Evolutionary conservation across 805 yeast genomes (phyloP), one percentile per base, ranked within the genome.

Genomic region (Tetrapisispora fleetii): DNA sequence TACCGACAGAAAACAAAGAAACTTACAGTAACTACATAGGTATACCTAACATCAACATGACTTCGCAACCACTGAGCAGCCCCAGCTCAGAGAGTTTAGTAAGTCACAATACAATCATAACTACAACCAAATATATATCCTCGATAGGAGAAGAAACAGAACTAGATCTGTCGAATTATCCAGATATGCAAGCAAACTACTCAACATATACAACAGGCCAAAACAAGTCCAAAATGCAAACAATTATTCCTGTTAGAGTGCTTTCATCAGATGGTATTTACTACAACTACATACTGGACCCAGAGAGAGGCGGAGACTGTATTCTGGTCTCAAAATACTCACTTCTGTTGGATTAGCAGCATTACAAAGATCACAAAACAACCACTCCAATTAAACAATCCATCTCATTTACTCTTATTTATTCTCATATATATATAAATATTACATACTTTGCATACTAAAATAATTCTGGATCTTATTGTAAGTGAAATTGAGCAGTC

Each of bases 201-300:
- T 32, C 35, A 11, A 49, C 48, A 9, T 51, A 45, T 2, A 52
- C 45, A 28, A 18, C 2, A 6, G 24, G 21, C 33, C 17, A 32
- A 9, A 36, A 19, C 24, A 18, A 16, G 18, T 14, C 40, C 33
- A 24, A 24, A 24, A 13, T 38, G 14, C 27, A 52, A 39, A 69
- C 71, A 50, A 73, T 74, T 48, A 67, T 64, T 10, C 63, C 67
- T 2, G 52, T 80, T 14, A 75, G 80, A 50, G 91, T 89, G 6
- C 86, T 87, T 3, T 86, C 95, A 0, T 76, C 83, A 0, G 85
- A 81, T 49, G 98, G 98, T 0, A 78, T 76, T 54, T 83, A 85
- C 55, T 84, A 83, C 58, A 85, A 84, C 45, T 91, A 87, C 64
- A 83, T 83, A 2, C 68, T 91, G 42, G 49, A 49, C 21, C 43